A percentile compares a stretch with the other conserved stretches of the same genome.
These are phyloP conservation scores for Gautieria morchelliformis DNA, from an alignment of 768 basidiomycete genomes.

Conservation along the genomic window DNA sequence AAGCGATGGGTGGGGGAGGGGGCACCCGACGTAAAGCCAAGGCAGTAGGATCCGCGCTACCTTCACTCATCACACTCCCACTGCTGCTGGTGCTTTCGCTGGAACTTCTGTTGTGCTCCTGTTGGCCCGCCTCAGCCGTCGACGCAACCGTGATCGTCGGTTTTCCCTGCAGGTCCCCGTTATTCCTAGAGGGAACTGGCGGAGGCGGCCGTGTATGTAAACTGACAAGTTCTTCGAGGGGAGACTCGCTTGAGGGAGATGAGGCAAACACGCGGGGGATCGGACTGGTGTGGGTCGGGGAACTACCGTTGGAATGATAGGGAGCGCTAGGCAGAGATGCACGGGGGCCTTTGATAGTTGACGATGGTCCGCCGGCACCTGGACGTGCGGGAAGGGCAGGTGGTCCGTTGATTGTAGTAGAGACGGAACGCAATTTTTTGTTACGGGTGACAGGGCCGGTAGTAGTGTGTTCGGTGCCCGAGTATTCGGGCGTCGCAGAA, in stretches of 20 bases:
- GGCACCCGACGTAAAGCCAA: conserved; percentile 21
- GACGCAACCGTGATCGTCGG: not conserved
- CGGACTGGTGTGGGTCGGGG: not conserved
- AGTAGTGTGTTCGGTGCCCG: not conserved
- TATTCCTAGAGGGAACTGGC: conserved; percentile 12
- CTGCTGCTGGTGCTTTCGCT: conserved; percentile 1
- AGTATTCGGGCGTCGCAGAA: not conserved
- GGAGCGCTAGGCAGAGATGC: not conserved
- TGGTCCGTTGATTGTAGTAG: conserved; percentile 3
- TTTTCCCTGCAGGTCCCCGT: not conserved
- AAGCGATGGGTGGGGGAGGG: conserved; percentile 17
- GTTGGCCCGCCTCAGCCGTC: conserved; percentile 8
- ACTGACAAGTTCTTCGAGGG: not conserved
- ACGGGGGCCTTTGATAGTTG: conserved; percentile 18
- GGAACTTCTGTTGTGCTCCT: not conserved
- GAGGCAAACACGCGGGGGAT: not conserved
- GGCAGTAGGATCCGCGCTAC: not conserved
- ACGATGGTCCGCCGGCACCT: conserved; percentile 34
- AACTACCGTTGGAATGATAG: not conserved
- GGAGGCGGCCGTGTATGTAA: conserved; percentile 7
- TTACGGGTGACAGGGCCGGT: not conserved
- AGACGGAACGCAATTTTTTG: not conserved
- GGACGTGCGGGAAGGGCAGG: conserved; percentile 24
- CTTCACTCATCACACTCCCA: conserved; percentile 11
- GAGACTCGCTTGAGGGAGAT: not conserved